These are phyloP conservation scores for Haberlea rhodopensis DNA, from an alignment of 257 asterid genomes.

Conservation along the genomic window DNA sequence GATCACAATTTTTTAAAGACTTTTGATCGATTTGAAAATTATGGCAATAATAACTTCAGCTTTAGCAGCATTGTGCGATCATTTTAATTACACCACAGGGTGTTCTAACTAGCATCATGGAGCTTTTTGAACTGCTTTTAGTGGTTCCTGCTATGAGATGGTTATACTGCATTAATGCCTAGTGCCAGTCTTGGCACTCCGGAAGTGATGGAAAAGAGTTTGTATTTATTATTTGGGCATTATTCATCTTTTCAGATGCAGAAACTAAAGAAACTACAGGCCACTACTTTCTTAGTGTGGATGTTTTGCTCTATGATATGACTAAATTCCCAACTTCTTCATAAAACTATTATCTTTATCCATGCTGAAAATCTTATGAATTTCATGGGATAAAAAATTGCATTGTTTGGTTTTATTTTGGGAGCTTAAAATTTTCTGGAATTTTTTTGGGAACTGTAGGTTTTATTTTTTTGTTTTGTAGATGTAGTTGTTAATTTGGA, in stretches of 20 bases:
- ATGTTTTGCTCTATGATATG: slow-evolving; percentile 2
- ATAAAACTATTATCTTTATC: background rate
- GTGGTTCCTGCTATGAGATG: background rate
- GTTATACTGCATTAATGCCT: background rate
- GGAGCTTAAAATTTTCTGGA: background rate
- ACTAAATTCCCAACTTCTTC: background rate
- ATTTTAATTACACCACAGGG: background rate
- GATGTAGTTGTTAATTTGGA: too few species aligned
- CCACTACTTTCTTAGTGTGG: slow-evolving; percentile 1
- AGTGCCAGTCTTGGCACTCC: background rate
- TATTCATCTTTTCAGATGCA: background rate
- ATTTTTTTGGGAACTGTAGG: background rate
- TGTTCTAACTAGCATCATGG: background rate
- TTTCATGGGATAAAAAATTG: background rate
- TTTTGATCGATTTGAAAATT: background rate
- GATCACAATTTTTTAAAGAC: background rate
- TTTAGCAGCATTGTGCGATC: slow-evolving; percentile 6
- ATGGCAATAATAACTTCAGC: background rate
- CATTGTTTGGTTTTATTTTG: background rate
- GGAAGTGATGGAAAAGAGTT: background rate
- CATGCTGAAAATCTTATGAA: background rate
- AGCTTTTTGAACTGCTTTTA: slow-evolving; percentile 11
- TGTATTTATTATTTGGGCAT: background rate
- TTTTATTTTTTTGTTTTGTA: too few species aligned
- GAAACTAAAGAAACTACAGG: background rate